Base-by-base conservation (phyloP, 768 basidiomycete species). In the Russula griseocarnosa region DNA sequence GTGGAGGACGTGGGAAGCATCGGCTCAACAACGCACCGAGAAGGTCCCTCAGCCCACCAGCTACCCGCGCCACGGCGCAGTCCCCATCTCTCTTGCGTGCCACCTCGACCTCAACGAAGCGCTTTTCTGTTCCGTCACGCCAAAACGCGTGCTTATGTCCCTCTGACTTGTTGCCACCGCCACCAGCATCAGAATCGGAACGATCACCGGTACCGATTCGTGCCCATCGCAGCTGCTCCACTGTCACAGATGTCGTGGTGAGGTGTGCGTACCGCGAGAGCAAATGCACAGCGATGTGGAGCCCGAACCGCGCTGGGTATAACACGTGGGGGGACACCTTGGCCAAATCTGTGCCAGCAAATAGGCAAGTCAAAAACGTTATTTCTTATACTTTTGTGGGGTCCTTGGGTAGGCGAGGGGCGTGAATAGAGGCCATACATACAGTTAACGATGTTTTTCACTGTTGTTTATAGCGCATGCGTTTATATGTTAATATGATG, bases 101-200 rank as follows among this genome's bases (percentile, higher is more conserved):
- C 2, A 87, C 83, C 74, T 83, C 81, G 16, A 81, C 84, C 22
- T 83, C 82, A 7, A 86, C 81, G 36, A 87, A 72, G 5, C 85
- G 80, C 78, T 90, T 96, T 72, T 98, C 95, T 3, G 94, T 92
- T 1, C 95, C 96, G 69, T 98, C 92, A 26, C 95, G 80, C 61
- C 82, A 79, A 75, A 96, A 98, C 18, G 92, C 83, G 73, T 95
- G 92, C 8, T 83, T 73, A 73, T 98, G 94, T 2, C 78, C 78
- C 65, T 79, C 72, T 0, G 72, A 74, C 3, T 73, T 66, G 53
- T 78, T 20, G 9, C 40, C 14, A 20, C 22, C 38, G 14, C 22
- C 5, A 18, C 76, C 73, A 36, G 89, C 79, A 4, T n/a, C 22
- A n/a, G 10, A 10, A 47, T 47, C 46, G 46, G 46, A 24, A 24